These are phyloP conservation scores for Elaphomyces granulatus DNA, from an alignment of 495 filamentous ascomycete genomes.

Conservation along the genomic window DNA sequence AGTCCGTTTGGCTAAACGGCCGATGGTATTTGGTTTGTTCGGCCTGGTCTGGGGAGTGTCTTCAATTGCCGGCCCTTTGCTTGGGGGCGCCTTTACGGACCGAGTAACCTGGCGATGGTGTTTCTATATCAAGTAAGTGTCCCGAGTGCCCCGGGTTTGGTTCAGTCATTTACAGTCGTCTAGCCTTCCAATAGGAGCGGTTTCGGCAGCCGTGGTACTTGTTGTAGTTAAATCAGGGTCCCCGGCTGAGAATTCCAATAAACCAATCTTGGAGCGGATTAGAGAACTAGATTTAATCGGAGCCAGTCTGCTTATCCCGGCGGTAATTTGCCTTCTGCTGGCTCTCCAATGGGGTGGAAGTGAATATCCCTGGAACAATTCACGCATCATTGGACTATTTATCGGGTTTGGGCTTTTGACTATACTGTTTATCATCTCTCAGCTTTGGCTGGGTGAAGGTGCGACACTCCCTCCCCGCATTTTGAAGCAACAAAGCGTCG, in stretches of 20 bases:
- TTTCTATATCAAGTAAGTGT: constrained; percentile 29
- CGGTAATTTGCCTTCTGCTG: constrained; percentile 9
- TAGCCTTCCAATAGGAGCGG: constrained; percentile 37
- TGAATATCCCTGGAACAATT: constrained; percentile 6
- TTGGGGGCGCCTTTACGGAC: constrained; percentile 35
- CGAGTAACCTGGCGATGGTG: constrained; percentile 39
- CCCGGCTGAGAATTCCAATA: constrained; percentile 16
- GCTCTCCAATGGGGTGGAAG: constrained; percentile 14
- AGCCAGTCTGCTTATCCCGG: constrained; percentile 6
- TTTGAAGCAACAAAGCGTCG: constrained; percentile 32
- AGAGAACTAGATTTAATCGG: constrained; percentile 5
- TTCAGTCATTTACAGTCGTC: constrained; percentile 13
- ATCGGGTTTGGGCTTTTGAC: constrained; percentile 13
- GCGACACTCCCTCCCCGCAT: constrained; percentile 22
- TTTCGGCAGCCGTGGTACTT: constrained; percentile 38
- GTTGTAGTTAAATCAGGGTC: constrained; percentile 25
- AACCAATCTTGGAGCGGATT: constrained; percentile 16
- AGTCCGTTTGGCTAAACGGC: constrained; percentile 50
- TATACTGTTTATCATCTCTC: constrained; percentile 18
- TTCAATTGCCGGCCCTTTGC: constrained; percentile 29
- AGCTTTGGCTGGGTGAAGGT: constrained; percentile 13
- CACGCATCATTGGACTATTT: constrained; percentile 8
- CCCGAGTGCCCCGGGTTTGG: not conserved
- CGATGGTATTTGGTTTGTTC: constrained; percentile 53
- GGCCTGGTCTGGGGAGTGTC: constrained; percentile 50